These are phyloP conservation scores for Chaetoscypha palmicola DNA, from an alignment of 2,329 filamentous ascomycete genomes.

Conservation along the genomic window DNA sequence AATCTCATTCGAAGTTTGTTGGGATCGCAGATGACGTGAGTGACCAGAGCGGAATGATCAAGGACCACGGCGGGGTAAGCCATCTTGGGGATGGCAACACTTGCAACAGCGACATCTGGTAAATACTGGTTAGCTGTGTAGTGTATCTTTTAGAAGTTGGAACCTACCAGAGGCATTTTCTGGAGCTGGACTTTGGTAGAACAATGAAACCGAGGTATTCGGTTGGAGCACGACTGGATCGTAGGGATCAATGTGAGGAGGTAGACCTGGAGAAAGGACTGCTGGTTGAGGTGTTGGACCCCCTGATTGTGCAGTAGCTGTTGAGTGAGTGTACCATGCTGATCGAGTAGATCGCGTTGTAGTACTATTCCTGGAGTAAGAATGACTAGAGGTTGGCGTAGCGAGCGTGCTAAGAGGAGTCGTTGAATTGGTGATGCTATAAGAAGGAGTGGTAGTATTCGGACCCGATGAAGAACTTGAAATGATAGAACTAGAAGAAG, in stretches of 20 bases:
- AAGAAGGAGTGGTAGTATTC: neutral
- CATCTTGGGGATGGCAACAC: slow-evolving; percentile 8
- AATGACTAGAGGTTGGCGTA: neutral
- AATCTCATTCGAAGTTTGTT: slow-evolving; percentile 6
- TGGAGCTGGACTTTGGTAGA: slow-evolving; percentile 4
- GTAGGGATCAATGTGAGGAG: slow-evolving; percentile 4
- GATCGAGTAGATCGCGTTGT: neutral
- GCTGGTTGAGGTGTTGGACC: slow-evolving; percentile 3
- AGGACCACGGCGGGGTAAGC: slow-evolving; percentile 9
- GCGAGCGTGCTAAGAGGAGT: neutral
- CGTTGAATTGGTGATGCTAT: neutral
- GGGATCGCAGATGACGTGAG: slow-evolving; percentile 3
- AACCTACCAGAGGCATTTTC: slow-evolving; percentile 6
- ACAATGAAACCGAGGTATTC: slow-evolving; percentile 4
- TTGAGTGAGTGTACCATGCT: slow-evolving; percentile 1
- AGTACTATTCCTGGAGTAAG: neutral
- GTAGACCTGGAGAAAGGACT: slow-evolving; percentile 4
- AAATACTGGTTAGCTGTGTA: neutral
- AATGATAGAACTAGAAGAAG: neutral
- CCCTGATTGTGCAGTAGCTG: slow-evolving; percentile 1
- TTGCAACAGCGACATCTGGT: slow-evolving; percentile 6
- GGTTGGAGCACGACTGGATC: slow-evolving; percentile 6
- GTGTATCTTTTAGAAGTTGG: neutral
- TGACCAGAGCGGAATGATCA: slow-evolving; percentile 6
- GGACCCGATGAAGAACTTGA: neutral